Conservation (phyloP, 768 basidiomycete genomes). For the Tylopilus cervinicoccineus region DNA sequence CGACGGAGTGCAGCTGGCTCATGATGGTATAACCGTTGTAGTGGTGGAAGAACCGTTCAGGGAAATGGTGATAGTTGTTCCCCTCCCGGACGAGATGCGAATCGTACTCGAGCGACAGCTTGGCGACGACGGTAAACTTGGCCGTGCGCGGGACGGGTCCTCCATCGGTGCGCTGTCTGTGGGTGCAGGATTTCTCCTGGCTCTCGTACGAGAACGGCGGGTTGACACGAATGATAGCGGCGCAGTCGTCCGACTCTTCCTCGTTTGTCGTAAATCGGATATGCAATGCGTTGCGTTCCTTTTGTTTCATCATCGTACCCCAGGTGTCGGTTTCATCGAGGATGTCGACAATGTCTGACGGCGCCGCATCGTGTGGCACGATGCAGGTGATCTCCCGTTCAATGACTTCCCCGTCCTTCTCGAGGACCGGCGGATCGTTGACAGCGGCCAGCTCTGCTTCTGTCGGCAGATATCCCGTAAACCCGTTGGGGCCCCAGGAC, state of each 20-base stretch:
- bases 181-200: slow-evolving; percentile 7
- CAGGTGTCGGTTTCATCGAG: not conserved
- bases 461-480: not conserved
- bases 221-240: slow-evolving; percentile 10
- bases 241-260: not conserved
- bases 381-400: slow-evolving; percentile 16
- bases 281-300: not conserved
- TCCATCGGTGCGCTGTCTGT: not conserved
- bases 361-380: not conserved
- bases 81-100: slow-evolving; percentile 33
- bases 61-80: slow-evolving; percentile 24
- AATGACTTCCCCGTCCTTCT: slow-evolving; percentile 11
- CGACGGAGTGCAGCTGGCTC: slow-evolving; percentile 35
- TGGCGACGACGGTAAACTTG: slow-evolving; percentile 41
- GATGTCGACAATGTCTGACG: not conserved
- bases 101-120: slow-evolving; percentile 40
- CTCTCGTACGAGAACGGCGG: slow-evolving; percentile 13
- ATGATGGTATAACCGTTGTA: slow-evolving; percentile 25
- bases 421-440: not conserved
- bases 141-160: slow-evolving; percentile 25
- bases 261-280: not conserved
- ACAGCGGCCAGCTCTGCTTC: not conserved
- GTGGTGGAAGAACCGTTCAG: slow-evolving; percentile 26
- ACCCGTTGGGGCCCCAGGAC: slow-evolving; percentile 11
- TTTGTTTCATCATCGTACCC: not conserved